A percentile compares a stretch with the other conserved stretches of the same genome.
phyloP scores from a whole-genome alignment of 1,139 yeast species.

The Diutina catenulata region DNA sequence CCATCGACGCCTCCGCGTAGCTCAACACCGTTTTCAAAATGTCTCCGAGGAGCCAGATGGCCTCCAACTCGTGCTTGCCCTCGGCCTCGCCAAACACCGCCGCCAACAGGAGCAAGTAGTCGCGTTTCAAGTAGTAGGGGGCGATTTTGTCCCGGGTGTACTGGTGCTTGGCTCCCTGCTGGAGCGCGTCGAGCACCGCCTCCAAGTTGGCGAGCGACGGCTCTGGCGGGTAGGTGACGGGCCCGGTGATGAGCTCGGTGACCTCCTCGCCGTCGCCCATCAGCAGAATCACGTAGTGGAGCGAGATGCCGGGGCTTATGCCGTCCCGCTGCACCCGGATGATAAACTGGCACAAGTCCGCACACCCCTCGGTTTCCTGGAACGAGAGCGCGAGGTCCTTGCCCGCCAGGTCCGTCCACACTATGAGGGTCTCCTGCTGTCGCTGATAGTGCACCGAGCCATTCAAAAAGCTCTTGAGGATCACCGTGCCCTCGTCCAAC shows the following conservation, averaged over 20 bases:
- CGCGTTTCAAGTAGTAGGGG: conserved; percentile 34
- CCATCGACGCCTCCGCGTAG: conserved; percentile 57
- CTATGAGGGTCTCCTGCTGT: conserved; percentile 88
- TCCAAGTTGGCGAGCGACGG: conserved; percentile 40
- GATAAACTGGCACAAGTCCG: conserved; percentile 70
- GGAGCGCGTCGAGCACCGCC: conserved; percentile 38
- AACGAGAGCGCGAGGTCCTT: conserved; percentile 82
- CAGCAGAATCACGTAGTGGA: conserved; percentile 58
- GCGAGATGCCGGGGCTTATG: conserved; percentile 55
- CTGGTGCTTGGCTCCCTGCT: conserved; percentile 46
- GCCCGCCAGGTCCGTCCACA: conserved; percentile 80
- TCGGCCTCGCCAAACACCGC: conserved; percentile 48
- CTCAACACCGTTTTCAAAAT: conserved; percentile 58
- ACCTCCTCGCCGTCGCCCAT: conserved; percentile 28
- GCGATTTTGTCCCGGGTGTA: conserved; percentile 43
- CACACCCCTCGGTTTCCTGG: conserved; percentile 88
- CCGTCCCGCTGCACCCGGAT: conserved; percentile 51
- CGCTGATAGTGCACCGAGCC: conserved; percentile 80
- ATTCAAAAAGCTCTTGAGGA: conserved; percentile 55
- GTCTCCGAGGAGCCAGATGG: conserved; percentile 56
- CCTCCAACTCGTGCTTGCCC: conserved; percentile 30
- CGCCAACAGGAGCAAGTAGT: conserved; percentile 43
- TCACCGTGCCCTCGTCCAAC: conserved; percentile 40
- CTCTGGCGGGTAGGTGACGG: conserved; percentile 51
- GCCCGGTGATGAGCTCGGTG: conserved; percentile 77